Evolutionary conservation across 2,329 filamentous ascomycete species (phyloP).

Genomic region (Colletotrichum kahawae): DNA sequence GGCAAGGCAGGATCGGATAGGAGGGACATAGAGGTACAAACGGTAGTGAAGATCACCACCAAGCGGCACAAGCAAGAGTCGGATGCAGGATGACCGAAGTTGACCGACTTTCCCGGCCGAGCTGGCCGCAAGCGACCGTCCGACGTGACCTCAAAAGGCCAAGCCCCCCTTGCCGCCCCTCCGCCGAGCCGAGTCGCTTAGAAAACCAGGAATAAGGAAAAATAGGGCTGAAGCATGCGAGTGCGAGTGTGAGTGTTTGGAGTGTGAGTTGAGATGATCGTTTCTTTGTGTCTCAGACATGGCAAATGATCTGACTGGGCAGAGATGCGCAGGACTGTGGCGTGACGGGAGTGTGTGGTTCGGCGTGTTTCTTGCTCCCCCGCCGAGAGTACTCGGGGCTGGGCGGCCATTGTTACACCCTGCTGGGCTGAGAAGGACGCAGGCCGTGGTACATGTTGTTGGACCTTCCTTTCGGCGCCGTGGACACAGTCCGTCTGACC

Average conservation of each 20-base stretch:
- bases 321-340: neutral
- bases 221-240: conserved; percentile 1
- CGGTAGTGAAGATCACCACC: neutral
- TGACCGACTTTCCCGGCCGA: neutral
- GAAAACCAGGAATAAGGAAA: neutral
- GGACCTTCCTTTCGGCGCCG: neutral
- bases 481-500: neutral
- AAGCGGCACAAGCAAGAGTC: neutral
- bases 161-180: neutral
- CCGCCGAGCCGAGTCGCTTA: neutral
- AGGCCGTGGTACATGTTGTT: neutral
- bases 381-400: neutral
- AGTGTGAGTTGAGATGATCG: neutral
- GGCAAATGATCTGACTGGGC: neutral
- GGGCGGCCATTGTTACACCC: neutral
- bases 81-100: neutral
- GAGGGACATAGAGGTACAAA: neutral
- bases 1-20: neutral
- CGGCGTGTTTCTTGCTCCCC: neutral
- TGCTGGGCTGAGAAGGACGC: neutral
- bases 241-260: neutral
- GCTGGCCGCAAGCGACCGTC: neutral
- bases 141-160: neutral
- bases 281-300: neutral
- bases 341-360: neutral